These are phyloP conservation scores for Xylaria longipes DNA, from an alignment of 495 filamentous ascomycete species.

Conservation along the genomic window DNA sequence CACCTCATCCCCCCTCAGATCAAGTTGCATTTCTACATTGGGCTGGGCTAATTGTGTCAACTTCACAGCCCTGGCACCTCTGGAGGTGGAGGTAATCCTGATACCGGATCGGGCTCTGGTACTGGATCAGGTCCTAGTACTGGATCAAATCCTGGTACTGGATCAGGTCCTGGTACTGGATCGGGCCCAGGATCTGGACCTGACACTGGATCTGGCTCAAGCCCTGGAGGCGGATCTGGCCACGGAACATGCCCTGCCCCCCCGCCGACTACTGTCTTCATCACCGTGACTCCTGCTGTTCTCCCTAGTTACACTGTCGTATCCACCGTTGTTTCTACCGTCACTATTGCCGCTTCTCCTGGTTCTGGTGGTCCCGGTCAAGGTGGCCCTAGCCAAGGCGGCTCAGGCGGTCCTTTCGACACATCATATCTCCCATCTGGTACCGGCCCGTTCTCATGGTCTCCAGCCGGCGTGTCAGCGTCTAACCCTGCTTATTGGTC, in stretches of 20 bases:
- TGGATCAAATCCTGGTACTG: constrained; percentile 13
- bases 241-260: constrained; percentile 35
- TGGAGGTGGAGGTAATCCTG: constrained; percentile 19
- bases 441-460: constrained; percentile 31
- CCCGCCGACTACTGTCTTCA: constrained; percentile 43
- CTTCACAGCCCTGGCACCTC: constrained; percentile 14
- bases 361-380: constrained; percentile 33
- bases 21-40: background rate
- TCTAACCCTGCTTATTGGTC: constrained; percentile 34
- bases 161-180: constrained; percentile 18
- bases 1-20: background rate
- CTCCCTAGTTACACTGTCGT: constrained; percentile 32
- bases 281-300: constrained; percentile 39
- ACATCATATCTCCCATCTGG: constrained; percentile 27
- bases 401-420: constrained; percentile 3
- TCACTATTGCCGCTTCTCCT: constrained; percentile 32
- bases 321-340: constrained; percentile 40
- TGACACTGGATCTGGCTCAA: constrained; percentile 21
- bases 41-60: background rate
- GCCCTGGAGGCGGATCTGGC: constrained; percentile 23
- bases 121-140: constrained; percentile 16
- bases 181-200: constrained; percentile 17
- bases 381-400: constrained; percentile 29
- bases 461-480: constrained; percentile 31
- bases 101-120: constrained; percentile 17